Evolutionary conservation across 768 basidiomycete species (phyloP), one percentile per base, ranked within the genome.

Genomic region (Suillus subaureus): DNA sequence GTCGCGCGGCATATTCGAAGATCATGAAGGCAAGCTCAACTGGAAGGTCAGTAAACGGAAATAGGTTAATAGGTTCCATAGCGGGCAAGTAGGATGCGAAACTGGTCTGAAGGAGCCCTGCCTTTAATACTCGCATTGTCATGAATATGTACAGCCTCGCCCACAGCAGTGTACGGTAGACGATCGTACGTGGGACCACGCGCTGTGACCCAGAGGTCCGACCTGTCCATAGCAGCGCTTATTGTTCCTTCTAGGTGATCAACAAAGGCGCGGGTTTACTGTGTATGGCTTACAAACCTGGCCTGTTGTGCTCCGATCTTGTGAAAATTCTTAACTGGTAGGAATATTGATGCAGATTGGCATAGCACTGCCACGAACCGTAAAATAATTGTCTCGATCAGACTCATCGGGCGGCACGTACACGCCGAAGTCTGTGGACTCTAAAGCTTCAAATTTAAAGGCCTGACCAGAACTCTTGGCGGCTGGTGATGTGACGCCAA

Each of bases 11-110:
- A 26, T 78, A 47, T 23, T 72, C 70, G 43, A 81, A 67, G 55
- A 82, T 75, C 52, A 77, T 73, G 55, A 78, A 73, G 42, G 69
- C 74, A 21, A 81, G 75, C 70, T 82, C 80, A 45, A 73, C 69
- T 16, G 80, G 74, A 57, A 80, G 75, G 18, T 61, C 52, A 26
- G 70, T 66, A 64, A 79, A 72, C 13, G 64, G 57, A 51, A 72
- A 68, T 33, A 35, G 68, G 26, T 4, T 18, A 11, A 58, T 39
- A 18, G 16, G 23, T 26, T 58, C 37, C 57, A 58, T 58, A 23
- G 13, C 33, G 7, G 4, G 52, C 16, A 16, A 31, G 28, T 54
- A 11, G 16, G 52, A 54, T 54, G 16, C 9, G 28, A 54, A 18
- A 26, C n/a, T 16, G 26, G 26, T 51, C 18, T 54, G 28, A 16